Percentiles rank a stretch among this genome's conserved stretches.
Conservation (phyloP, 1,284 basidiomycete genomes). For the Ceraceosorus guamensis region DNA sequence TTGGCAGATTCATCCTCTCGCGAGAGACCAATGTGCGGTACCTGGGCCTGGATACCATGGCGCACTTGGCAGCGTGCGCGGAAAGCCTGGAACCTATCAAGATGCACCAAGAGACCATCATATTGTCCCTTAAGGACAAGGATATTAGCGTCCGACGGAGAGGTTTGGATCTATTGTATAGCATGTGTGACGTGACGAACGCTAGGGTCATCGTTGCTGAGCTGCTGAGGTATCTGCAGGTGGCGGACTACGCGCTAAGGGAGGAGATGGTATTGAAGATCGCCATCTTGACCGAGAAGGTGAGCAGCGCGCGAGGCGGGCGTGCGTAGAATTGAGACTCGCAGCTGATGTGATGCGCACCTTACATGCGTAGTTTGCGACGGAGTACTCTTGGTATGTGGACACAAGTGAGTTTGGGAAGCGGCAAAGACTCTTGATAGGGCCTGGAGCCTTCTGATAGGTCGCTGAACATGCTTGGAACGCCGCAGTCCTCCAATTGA, state of each 20-base stretch:
- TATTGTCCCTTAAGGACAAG: conserved; percentile 84
- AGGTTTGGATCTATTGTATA: conserved; percentile 90
- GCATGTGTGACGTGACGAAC: conserved; percentile 96
- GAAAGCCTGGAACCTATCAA: conserved; percentile 80
- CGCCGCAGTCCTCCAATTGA: conserved; percentile 65
- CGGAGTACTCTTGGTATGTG: conserved; percentile 55
- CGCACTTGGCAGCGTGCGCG: conserved; percentile 86
- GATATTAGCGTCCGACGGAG: conserved; percentile 93
- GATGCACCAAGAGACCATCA: conserved; percentile 90
- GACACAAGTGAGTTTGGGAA: conserved; percentile 9
- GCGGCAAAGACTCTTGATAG: conserved; percentile 1
- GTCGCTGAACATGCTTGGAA: conserved; percentile 56
- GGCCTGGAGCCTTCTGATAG: conserved; percentile 48
- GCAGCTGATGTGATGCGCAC: not conserved
- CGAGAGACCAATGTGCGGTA: conserved; percentile 99
- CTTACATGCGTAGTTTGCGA: conserved; percentile 60
- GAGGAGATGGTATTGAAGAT: conserved; percentile 99
- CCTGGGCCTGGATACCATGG: conserved; percentile 95
- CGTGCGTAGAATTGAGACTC: not conserved
- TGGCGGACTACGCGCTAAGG: conserved; percentile 89
- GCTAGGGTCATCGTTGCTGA: conserved; percentile 91
- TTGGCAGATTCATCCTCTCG: conserved; percentile 90
- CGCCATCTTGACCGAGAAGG: conserved; percentile 89
- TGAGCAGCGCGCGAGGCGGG: not conserved
- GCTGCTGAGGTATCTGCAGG: conserved; percentile 79